Base-by-base conservation (phyloP, 768 basidiomycete species). In the Mycena polygramma region DNA sequence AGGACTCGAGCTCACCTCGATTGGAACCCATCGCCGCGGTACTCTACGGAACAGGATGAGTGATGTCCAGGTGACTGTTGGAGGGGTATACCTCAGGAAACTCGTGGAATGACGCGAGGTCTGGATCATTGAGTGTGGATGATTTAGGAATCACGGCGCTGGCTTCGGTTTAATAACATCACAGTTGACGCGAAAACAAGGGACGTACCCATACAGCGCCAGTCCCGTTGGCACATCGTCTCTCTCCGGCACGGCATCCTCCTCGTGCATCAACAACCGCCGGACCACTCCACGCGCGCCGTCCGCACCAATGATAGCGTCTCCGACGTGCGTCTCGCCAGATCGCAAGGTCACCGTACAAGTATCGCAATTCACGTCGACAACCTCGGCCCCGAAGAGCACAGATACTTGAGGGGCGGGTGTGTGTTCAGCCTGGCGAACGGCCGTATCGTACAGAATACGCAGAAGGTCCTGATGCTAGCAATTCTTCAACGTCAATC, bases 241-340 rank as follows among this genome's bases (percentile, higher is more conserved):
- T 15, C 15, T 35, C 13, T 13, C 26, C 4, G 64, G 30, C 19
- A 36, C 58, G 4, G 43, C 59, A 20, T 45, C 61, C 30, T 63
- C 68, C 20, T 69, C 62, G 15, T n/a, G 13, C 63, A 57, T 30
- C 30, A 69, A 19, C 39, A 19, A 49, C 13, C 57, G 49, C 17
- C 68, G 54, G 7, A 69, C 57, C 17, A 69, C 41, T 10, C 68
- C 68, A 15, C 36, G 15, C 2, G n/a, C 43, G 9, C 68, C 68
- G 10, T 69, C 68, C 17, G 68, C 68, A 15, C 68, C 68, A 17
- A 69, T 58, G 4, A 69, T 48, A 41, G 57, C 68, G 26, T 69
- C 68, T 6, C 43, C 68, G 1, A n/a, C 37, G 20, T 63, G 51
- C 7, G 36, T 48, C 30, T 64, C 62, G 7, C 68, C 68, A 4